phyloP scores from a whole-genome alignment of 192 early-diverging fungal species.

The Gamsiella multidivaricata region DNA sequence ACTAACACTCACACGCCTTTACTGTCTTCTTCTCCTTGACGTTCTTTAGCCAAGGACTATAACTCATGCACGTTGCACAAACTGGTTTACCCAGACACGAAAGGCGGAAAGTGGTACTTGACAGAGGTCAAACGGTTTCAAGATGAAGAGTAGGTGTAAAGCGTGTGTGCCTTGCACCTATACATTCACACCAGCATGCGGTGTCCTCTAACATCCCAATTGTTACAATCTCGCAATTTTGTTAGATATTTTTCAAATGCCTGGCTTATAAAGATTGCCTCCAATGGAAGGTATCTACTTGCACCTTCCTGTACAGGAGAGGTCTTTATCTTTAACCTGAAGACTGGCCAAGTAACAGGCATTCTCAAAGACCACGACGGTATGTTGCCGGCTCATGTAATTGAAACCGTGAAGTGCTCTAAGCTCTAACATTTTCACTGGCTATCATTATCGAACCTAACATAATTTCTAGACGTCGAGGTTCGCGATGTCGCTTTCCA shows the following conservation, averaged over 20 bases:
- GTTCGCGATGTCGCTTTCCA: slow-evolving; percentile 95
- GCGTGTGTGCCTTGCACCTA: neutral
- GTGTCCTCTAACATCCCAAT: neutral
- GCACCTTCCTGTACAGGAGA: slow-evolving; percentile 92
- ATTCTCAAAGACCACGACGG: slow-evolving; percentile 89
- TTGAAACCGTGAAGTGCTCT: neutral
- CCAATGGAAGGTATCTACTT: slow-evolving; percentile 88
- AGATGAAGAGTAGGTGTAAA: slow-evolving; percentile 77
- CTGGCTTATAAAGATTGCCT: slow-evolving; percentile 91
- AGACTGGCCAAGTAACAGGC: slow-evolving; percentile 78
- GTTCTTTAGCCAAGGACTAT: slow-evolving; percentile 71
- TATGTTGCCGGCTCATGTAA: slow-evolving; percentile 7
- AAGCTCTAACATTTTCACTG: neutral
- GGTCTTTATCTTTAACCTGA: slow-evolving; percentile 85
- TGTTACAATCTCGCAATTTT: neutral
- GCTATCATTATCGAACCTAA: neutral
- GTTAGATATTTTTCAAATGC: slow-evolving; percentile 88
- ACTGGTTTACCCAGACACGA: slow-evolving; percentile 81
- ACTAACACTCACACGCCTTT: too few species aligned
- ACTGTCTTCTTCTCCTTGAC: slow-evolving; percentile 7
- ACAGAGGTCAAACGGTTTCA: slow-evolving; percentile 80
- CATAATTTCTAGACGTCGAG: slow-evolving; percentile 73
- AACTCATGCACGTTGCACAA: slow-evolving; percentile 91
- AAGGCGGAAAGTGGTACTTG: slow-evolving; percentile 78
- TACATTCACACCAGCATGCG: neutral